Conservation (phyloP, 163 green algal genomes). For the Scenedesmus sp. region DNA sequence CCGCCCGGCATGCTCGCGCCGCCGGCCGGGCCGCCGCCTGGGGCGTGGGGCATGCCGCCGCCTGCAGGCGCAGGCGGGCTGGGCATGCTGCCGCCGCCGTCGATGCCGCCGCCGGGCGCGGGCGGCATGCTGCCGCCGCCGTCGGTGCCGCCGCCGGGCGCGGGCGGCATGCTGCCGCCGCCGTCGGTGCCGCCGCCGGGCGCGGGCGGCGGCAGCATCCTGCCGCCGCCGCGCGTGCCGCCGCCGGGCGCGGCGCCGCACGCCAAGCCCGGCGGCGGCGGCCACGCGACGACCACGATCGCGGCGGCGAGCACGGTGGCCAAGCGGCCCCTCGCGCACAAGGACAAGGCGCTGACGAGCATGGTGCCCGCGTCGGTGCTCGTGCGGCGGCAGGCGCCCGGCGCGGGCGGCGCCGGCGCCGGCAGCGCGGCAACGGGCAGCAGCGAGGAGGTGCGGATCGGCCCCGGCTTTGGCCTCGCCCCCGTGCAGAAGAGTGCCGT, state of each 20-base stretch:
- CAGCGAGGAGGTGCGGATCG: conserved; percentile 1
- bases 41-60: conserved; percentile 22
- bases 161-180: conserved; percentile 20
- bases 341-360: conserved; percentile 62
- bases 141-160: not conserved
- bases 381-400: conserved; percentile 28
- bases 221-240: not conserved
- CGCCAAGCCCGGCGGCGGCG: conserved; percentile 1
- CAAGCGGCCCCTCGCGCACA: conserved; percentile 60
- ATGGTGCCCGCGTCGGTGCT: conserved; percentile 53
- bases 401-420: not conserved
- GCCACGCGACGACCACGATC: conserved; percentile 54
- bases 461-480: conserved; percentile 37
- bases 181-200: not conserved
- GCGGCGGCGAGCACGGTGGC: conserved; percentile 69
- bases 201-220: conserved; percentile 13
- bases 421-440: not conserved
- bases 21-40: conserved; percentile 42
- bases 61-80: not conserved
- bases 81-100: conserved; percentile 12
- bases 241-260: no score
- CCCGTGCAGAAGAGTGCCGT: conserved; percentile 38
- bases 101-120: conserved; percentile 16
- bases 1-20: conserved; percentile 35
- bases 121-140: no score